Evolutionary conservation across 257 asterid genomes (phyloP), one percentile per base, ranked within the genome.

Genomic region (Penstemon barbatus): DNA sequence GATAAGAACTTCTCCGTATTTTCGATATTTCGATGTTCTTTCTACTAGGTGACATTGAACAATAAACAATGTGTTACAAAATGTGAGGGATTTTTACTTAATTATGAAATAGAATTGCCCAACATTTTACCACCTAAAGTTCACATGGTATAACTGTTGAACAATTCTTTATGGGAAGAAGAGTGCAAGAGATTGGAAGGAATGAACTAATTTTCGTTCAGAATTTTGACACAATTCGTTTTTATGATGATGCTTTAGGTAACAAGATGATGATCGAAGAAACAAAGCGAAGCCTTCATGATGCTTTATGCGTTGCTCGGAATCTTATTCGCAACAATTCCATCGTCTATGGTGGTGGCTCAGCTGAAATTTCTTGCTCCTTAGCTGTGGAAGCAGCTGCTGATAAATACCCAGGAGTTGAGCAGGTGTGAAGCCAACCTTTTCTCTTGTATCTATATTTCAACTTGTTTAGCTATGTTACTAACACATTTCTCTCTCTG

Each of bases 221-320:
- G 55, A 57, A 69, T 5, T 49, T 53, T 50, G 52, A 39, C 38
- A 7, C 10, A 5, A 51, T 25, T 76, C 49, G 41, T 18, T 72
- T 72, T 42, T 39, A 4, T 59, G 51, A 18, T 40, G 3, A 39
- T 71, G 57, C 61, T 70, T 77, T 79, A 93, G 98, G 98, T 64
- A 93, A 93, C 87, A 93, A 93, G 91, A 93, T 93, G 98, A 90
- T 93, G 79, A 86, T 93, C 67, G 97, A 93, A 82, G 97, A 93
- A 84, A 90, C 98, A 40, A 93, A 90, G 60, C 98, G 98, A 68
- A 93, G 98, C 74, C n/a, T 93, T 76, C 98, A 93, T 46, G 98
- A 93, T 66, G 98, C 98, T 50, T 59, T 93, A 52, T 93, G 97
- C 40, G 98, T 93, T 64, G 95, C 98, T 48, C 82, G 98, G 57